Base-by-base conservation (phyloP, 2,329 filamentous ascomycete species). In the Ceratocystis diversiconidia region DNA sequence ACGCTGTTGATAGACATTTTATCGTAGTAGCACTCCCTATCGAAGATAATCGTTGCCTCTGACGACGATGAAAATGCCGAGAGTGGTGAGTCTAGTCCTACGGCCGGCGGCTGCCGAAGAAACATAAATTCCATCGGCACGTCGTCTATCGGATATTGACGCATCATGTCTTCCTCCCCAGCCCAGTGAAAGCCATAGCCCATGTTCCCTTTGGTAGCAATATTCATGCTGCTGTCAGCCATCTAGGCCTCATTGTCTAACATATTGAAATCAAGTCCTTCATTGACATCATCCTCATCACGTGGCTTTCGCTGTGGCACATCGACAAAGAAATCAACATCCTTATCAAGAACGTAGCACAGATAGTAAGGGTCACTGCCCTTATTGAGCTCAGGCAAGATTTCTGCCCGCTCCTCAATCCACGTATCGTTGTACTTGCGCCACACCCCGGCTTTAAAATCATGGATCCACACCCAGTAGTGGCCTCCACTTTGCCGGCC, bases 401-500 rank as follows among this genome's bases (percentile, higher is more conserved):
- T 89, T 70, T 89, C 82, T 30, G 85, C 81, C 67, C 81, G 79
- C n/a, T 64, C 64, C 2, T 83, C 86, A 28, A 99, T 91, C 17
- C 81, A 81, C 64, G 87, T 87, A 72, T 99, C 94, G 73, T 99
- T 99, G 79, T 96, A 99, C 72, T 89, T 90, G 66, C 91, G 86
- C 92, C 94, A 99, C 22, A 92, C 79, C 60, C 84, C 82, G 5
- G 62, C 61, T 69, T 86, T 82, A 74, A 95, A 95, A 76, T 97
- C 94, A 72, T 86, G 89, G 69, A 99, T 95, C 82, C 92, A 96
- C 57, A 96, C 90, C 87, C 90, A 96, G 76, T 97, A 99, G 74
- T 99, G 94, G 0, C 94, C 94, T 59, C 86, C 86, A 57, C 80
- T 82, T 50, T 86, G 80, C 70, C 80, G 79, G 41, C 89, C 89